Evolutionary conservation across 352 stramenopile genomes (phyloP).

Genomic region (Phytophthora podocarpi): DNA sequence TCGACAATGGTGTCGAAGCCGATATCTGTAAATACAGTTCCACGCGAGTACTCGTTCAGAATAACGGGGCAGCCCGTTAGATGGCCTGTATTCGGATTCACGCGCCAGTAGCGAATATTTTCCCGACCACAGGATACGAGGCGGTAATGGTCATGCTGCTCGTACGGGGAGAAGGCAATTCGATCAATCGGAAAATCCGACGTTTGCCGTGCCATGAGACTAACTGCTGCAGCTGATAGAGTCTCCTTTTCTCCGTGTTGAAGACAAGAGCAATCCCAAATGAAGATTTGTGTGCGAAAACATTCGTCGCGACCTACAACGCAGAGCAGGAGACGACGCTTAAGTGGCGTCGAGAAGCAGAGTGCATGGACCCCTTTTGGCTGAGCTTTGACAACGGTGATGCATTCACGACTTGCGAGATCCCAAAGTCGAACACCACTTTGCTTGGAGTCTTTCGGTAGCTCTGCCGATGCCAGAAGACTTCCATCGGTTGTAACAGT

Average conservation of each 20-base stretch:
- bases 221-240: conserved; percentile 7
- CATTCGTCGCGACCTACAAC: conserved; percentile 66
- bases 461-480: conserved; percentile 54
- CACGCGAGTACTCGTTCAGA: conserved; percentile 90
- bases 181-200: conserved; percentile 83
- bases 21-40: conserved; percentile 84
- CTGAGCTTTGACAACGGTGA: conserved; percentile 55
- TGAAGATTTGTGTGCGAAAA: conserved; percentile 72
- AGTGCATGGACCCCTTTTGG: conserved; percentile 52
- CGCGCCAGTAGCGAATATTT: conserved; percentile 93
- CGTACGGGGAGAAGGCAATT: conserved; percentile 87
- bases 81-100: conserved; percentile 53
- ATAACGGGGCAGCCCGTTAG: conserved; percentile 85
- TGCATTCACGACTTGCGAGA: conserved; percentile 43
- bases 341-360: conserved; percentile 47
- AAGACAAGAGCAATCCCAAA: conserved; percentile 68
- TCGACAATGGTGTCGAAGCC: conserved; percentile 79
- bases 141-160: conserved; percentile 49
- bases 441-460: conserved; percentile 31
- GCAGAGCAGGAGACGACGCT: conserved; percentile 45
- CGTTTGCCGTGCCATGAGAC: conserved; percentile 80
- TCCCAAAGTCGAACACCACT: conserved; percentile 64
- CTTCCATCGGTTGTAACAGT: conserved; percentile 47
- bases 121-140: conserved; percentile 91
- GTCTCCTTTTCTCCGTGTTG: not conserved